Evolutionary conservation across 2,329 filamentous ascomycete genomes (phyloP), one percentile per base, ranked within the genome.

Genomic region (Aureobasidium subglaciale): DNA sequence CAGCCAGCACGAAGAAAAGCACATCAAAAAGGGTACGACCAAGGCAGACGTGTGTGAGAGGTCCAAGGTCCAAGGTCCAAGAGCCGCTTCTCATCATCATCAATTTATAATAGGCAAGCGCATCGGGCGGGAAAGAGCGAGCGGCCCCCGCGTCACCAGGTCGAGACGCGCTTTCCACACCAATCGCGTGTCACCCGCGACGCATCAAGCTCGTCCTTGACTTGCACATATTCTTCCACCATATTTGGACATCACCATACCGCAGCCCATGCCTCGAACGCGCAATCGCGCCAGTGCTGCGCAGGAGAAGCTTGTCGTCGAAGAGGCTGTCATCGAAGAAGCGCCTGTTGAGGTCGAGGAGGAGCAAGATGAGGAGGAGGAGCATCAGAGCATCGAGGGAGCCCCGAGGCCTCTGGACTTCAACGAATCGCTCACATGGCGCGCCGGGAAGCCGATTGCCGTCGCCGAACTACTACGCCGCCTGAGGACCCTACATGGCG

Each of bases 371-470:
- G 27, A 55, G 16, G 37, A 56, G 65, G 55, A 61, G 63, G 32
- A 63, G 64, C 57, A 64, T 61, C 55, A 59, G 22, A 54, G 50
- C 37, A 29, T 52, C 24, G 58, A 59, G 30, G 53, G 54, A 29
- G 50, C 40, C 16, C 30, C 38, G 27, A 38, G 46, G 29, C 45
- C 38, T 20, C 81, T 99, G 45, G 76, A 83, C 63, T 97, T 97
- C 78, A 83, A 91, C 65, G 85, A 96, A 67, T 79, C 89, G 60
- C 78, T 99, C 56, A 88, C 90, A 68, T 96, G 93, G 88, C 87
- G 87, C 67, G 89, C 91, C 40, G 93, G 92, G 58, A 93, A 89
- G 72, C 84, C 90, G 52, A 96, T 99, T 65, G 78, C 87, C 34
- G 88, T 91, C 45, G 84, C 82, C 61, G 90, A 91, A 62, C 82